These are phyloP conservation scores for Setaria italica DNA, from an alignment of 202 grass and related monocot species.

Conservation along the genomic window DNA sequence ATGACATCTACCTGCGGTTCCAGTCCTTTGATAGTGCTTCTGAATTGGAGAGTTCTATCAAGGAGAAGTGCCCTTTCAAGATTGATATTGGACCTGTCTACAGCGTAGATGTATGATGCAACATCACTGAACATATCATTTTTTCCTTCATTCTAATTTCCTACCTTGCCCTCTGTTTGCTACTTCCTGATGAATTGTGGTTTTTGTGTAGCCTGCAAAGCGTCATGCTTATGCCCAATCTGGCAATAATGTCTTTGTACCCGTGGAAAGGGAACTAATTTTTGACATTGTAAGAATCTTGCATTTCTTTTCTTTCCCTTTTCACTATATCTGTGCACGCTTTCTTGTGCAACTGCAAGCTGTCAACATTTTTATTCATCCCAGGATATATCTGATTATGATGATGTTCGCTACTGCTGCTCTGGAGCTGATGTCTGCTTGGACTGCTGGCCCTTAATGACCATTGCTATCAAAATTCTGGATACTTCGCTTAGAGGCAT, in stretches of 20 bases:
- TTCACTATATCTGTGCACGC: neutral
- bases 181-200: neutral
- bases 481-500: constrained; percentile 90
- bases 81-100: constrained; percentile 89
- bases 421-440: constrained; percentile 77
- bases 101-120: constrained; percentile 70
- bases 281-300: constrained; percentile 84
- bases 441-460: constrained; percentile 98
- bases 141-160: constrained; percentile 11
- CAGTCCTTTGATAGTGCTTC: constrained; percentile 72
- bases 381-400: constrained; percentile 95
- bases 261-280: constrained; percentile 88
- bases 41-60: constrained; percentile 80
- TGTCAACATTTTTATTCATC: constrained; percentile 24
- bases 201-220: constrained; percentile 78
- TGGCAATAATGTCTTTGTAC: constrained; percentile 74
- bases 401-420: constrained; percentile 89
- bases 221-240: constrained; percentile 83
- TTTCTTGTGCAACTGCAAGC: neutral
- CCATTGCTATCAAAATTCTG: constrained; percentile 88
- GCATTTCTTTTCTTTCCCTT: neutral
- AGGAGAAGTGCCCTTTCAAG: constrained; percentile 85
- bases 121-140: neutral
- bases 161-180: neutral
- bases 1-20: constrained; percentile 80